Evolutionary conservation across 257 asterid species (phyloP).

Genomic region (Scutellaria galericulata): DNA sequence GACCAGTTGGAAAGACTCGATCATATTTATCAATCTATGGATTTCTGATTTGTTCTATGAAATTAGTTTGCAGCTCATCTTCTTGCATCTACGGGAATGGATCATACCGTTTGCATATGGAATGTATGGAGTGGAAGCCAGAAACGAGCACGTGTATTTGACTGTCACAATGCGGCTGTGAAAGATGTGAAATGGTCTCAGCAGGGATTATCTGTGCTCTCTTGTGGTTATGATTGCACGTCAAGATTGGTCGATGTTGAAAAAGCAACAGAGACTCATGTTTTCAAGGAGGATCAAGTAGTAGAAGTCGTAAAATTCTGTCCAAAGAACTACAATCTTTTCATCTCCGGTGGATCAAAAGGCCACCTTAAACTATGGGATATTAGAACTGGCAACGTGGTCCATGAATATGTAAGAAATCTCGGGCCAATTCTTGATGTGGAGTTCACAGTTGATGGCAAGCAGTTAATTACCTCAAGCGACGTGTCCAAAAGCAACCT

Average conservation of each 20-base stretch:
- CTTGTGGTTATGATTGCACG: conserved; percentile 93
- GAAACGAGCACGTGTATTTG: conserved; percentile 61
- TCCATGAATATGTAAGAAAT: conserved; percentile 66
- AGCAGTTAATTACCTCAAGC: conserved; percentile 73
- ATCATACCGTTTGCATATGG: conserved; percentile 78
- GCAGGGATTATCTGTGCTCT: conserved; percentile 68
- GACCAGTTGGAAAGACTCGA: conserved; percentile 5
- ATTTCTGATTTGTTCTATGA: conserved; percentile 48
- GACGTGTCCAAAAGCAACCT: conserved; percentile 81
- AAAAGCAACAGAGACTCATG: conserved; percentile 60
- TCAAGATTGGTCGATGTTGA: conserved; percentile 87
- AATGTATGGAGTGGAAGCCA: conserved; percentile 79
- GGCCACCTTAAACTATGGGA: conserved; percentile 90
- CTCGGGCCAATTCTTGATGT: conserved; percentile 91
- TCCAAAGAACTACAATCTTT: conserved; percentile 73
- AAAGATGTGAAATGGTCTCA: conserved; percentile 94
- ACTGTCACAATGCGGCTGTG: conserved; percentile 72
- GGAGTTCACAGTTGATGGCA: conserved; percentile 77
- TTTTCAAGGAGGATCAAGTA: conserved; percentile 82
- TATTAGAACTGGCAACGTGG: conserved; percentile 69
- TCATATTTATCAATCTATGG: conserved; percentile 26
- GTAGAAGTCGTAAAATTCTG: conserved; percentile 76
- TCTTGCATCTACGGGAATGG: conserved; percentile 95
- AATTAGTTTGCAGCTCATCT: conserved; percentile 75
- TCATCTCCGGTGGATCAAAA: conserved; percentile 90